These are phyloP conservation scores for Limtongozyma cylindracea DNA, from an alignment of 805 yeast species.

Conservation along the genomic window DNA sequence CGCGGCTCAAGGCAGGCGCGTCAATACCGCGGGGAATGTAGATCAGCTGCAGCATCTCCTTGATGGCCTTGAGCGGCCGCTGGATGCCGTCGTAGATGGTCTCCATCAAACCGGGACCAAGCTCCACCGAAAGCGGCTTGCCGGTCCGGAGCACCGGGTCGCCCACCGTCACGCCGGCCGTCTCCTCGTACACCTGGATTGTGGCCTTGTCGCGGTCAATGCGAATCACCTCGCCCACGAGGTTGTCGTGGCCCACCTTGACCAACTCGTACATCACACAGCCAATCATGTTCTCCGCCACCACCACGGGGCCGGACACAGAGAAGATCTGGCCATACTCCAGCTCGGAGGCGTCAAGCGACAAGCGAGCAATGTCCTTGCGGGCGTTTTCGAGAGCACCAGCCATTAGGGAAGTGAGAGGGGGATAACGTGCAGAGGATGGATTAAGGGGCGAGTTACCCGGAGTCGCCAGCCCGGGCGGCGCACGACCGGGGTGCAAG, in stretches of 20 bases:
- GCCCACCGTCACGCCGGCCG: constrained; percentile 98
- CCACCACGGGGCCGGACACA: constrained; percentile 93
- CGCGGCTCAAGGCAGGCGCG: constrained; percentile 83
- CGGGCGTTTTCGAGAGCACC: constrained; percentile 96
- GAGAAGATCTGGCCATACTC: constrained; percentile 79
- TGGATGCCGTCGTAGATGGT: constrained; percentile 98
- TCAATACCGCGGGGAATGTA: constrained; percentile 98
- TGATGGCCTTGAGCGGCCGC: constrained; percentile 90
- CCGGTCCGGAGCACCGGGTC: constrained; percentile 98
- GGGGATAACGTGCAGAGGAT: too few species aligned
- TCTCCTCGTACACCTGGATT: constrained; percentile 96
- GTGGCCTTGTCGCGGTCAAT: constrained; percentile 93
- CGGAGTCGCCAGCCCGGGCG: too few species aligned
- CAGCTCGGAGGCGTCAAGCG: constrained; percentile 42
- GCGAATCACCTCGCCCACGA: constrained; percentile 97
- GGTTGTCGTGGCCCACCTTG: constrained; percentile 87
- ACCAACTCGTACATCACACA: constrained; percentile 99
- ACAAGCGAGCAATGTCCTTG: constrained; percentile 69
- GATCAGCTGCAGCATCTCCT: constrained; percentile 68
- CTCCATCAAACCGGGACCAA: constrained; percentile 99
- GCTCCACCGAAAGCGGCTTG: constrained; percentile 93
- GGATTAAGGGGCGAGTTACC: too few species aligned
- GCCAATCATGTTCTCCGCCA: constrained; percentile 97
- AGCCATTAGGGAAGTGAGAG: too few species aligned
- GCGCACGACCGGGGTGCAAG: too few species aligned